These are phyloP conservation scores for Boechera divaricarpa DNA, from an alignment of 345 rosid species.

Conservation along the genomic window DNA sequence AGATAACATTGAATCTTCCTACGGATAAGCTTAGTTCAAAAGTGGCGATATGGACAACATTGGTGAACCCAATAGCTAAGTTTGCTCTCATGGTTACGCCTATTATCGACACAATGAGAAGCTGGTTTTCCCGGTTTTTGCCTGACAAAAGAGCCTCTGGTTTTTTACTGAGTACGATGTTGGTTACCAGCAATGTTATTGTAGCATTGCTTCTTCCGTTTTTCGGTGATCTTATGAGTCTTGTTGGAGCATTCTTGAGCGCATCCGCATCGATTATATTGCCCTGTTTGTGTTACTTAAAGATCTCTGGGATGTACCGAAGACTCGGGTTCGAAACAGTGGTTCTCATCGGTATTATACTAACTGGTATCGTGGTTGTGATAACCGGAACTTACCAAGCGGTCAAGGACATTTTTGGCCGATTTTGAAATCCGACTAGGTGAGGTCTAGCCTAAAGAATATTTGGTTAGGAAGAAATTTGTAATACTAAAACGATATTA, in stretches of 20 bases:
- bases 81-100: slow-evolving; percentile 69
- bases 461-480: slow-evolving; percentile 13
- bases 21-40: slow-evolving; percentile 52
- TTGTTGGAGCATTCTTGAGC: slow-evolving; percentile 70
- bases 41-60: slow-evolving; percentile 69
- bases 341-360: slow-evolving; percentile 37
- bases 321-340: slow-evolving; percentile 47
- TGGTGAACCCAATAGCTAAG: slow-evolving; percentile 66
- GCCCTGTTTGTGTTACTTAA: slow-evolving; percentile 62
- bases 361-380: slow-evolving; percentile 47
- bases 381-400: slow-evolving; percentile 62
- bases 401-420: slow-evolving; percentile 46
- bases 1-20: slow-evolving; percentile 66
- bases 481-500: slow-evolving; percentile 2
- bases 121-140: slow-evolving; percentile 36
- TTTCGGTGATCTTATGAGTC: slow-evolving; percentile 59
- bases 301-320: slow-evolving; percentile 52
- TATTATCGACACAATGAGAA: slow-evolving; percentile 49
- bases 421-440: slow-evolving; percentile 22
- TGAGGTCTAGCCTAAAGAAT: not conserved
- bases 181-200: slow-evolving; percentile 55
- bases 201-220: slow-evolving; percentile 61
- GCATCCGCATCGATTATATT: slow-evolving; percentile 54
- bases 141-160: slow-evolving; percentile 40
- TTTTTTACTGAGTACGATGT: slow-evolving; percentile 48